Evolutionary conservation across 2,329 filamentous ascomycete genomes (phyloP).

Genomic region (Dactylellina drechsleri): DNA sequence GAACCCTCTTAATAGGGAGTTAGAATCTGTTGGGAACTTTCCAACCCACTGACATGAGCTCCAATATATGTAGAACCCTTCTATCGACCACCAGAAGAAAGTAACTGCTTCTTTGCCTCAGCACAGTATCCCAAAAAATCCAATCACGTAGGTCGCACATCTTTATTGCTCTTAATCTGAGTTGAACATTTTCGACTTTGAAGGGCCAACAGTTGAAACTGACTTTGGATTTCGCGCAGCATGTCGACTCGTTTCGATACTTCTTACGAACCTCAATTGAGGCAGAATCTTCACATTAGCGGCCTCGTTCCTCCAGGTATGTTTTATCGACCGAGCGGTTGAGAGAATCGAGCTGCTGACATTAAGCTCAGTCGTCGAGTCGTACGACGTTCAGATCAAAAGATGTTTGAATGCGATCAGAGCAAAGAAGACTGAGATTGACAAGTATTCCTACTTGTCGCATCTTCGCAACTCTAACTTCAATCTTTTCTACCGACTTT

Average conservation of each 20-base stretch:
- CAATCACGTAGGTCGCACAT: conserved; percentile 46
- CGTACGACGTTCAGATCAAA: conserved; percentile 70
- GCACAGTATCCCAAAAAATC: conserved; percentile 50
- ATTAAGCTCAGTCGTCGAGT: conserved; percentile 64
- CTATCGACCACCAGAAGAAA: conserved; percentile 47
- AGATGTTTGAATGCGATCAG: conserved; percentile 79
- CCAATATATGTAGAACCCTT: conserved; percentile 43
- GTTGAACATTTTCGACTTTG: background rate
- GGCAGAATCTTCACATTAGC: conserved; percentile 67
- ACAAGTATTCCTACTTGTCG: conserved; percentile 86
- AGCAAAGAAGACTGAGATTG: conserved; percentile 74
- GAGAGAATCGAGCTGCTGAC: conserved; percentile 8
- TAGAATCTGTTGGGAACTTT: conserved; percentile 25
- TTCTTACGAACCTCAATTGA: conserved; percentile 65
- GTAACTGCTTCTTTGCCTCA: conserved; percentile 49
- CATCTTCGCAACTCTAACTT: conserved; percentile 78
- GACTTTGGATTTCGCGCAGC: conserved; percentile 28
- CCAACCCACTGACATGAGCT: conserved; percentile 21
- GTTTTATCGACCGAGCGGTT: conserved; percentile 54
- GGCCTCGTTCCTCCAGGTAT: conserved; percentile 65
- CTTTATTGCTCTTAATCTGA: background rate
- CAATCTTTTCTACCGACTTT: conserved; percentile 83
- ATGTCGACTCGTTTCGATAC: conserved; percentile 63
- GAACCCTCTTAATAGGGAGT: background rate
- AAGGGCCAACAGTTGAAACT: background rate